phyloP scores from a whole-genome alignment of 2,329 filamentous ascomycete genomes.

The Pseudogymnoascus verrucosus region DNA sequence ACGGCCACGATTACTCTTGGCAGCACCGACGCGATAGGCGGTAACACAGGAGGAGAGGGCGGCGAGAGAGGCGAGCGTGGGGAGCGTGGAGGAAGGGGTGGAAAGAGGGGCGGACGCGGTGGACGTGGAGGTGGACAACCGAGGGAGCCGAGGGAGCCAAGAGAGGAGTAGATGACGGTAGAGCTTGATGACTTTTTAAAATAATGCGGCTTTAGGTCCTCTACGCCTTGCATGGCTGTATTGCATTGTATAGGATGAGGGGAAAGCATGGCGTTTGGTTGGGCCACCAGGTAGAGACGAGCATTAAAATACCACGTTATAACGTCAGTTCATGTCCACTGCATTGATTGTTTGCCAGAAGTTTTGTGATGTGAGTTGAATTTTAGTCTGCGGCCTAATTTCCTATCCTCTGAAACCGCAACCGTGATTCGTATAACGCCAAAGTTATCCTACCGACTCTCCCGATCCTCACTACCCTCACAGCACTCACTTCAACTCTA shows the following conservation, averaged over 20 bases:
- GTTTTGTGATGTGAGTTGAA: not conserved
- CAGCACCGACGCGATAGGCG: slow-evolving; percentile 34
- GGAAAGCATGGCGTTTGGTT: slow-evolving; percentile 29
- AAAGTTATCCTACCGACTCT: not conserved
- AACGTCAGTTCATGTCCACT: slow-evolving; percentile 2
- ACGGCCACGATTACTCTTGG: slow-evolving; percentile 61
- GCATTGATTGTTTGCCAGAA: not conserved
- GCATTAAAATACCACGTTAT: slow-evolving; percentile 9
- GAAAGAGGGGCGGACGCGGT: slow-evolving; percentile 36
- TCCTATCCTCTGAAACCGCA: not conserved
- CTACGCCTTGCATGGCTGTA: slow-evolving; percentile 22
- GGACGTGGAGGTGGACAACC: slow-evolving; percentile 40
- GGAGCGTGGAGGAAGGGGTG: slow-evolving; percentile 30
- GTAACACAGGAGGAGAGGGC: slow-evolving; percentile 25
- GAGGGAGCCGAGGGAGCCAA: slow-evolving; percentile 41
- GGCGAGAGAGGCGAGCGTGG: slow-evolving; percentile 40
- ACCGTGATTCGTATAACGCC: not conserved
- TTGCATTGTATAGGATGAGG: slow-evolving; percentile 29
- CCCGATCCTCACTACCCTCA: too few relatives aligned
- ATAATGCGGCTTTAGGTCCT: slow-evolving; percentile 22
- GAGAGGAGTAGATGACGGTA: slow-evolving; percentile 33
- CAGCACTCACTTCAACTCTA: too few relatives aligned
- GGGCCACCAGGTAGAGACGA: slow-evolving; percentile 8
- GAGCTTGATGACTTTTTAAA: slow-evolving; percentile 9
- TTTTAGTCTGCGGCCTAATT: not conserved